Conservation (phyloP, 495 filamentous ascomycete species). For the Oidiodendron maius region DNA sequence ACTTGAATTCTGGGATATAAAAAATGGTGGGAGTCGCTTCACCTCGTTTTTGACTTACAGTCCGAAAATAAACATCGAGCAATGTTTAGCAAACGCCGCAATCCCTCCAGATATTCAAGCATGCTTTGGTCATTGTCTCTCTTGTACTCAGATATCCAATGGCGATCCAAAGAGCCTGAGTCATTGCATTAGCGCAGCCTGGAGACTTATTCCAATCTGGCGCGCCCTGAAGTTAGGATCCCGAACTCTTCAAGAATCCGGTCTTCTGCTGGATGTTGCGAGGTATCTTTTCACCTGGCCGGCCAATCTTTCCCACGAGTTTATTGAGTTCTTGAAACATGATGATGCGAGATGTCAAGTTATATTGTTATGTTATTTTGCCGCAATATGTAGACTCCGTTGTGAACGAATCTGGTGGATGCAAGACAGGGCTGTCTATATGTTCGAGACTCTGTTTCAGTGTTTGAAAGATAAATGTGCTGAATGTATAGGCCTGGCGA, state of each 20-base stretch:
- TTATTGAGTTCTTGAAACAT: conserved; percentile 1
- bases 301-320: neutral
- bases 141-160: neutral
- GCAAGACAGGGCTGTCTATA: conserved; percentile 6
- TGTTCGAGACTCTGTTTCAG: neutral
- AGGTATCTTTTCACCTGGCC: conserved; percentile 11
- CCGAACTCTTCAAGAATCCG: neutral
- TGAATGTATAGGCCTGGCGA: neutral
- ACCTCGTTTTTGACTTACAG: neutral
- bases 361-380: conserved; percentile 6
- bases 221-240: neutral
- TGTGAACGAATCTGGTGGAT: conserved; percentile 9
- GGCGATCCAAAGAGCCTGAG: neutral
- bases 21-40: no score
- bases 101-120: neutral
- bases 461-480: conserved; percentile 1
- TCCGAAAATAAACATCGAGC: neutral
- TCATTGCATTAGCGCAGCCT: neutral
- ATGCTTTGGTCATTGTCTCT: neutral
- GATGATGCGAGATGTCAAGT: neutral
- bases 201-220: neutral
- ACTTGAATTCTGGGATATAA: neutral
- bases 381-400: conserved; percentile 1
- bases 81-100: neutral
- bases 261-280: neutral